Evolutionary conservation across 805 yeast genomes (phyloP).

Genomic region (Spathaspora arborariae): DNA sequence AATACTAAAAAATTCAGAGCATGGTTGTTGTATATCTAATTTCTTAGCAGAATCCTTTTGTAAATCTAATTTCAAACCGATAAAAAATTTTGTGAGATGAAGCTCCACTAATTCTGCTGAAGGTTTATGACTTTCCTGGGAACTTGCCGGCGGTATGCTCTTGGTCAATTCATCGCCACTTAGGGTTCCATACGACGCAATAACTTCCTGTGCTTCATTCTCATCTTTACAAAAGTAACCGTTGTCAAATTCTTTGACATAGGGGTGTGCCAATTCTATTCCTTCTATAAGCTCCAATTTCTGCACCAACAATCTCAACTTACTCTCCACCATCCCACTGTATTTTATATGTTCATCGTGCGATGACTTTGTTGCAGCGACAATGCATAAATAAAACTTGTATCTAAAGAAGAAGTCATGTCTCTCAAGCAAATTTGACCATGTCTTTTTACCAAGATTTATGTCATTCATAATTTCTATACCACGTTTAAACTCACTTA

Average conservation of each 20-base stretch:
- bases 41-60: conserved; percentile 39
- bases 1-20: conserved; percentile 79
- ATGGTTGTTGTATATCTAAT: conserved; percentile 83
- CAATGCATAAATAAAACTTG: conserved; percentile 80
- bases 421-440: conserved; percentile 74
- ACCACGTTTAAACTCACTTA: conserved; percentile 79
- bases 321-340: conserved; percentile 92
- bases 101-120: too few relatives aligned
- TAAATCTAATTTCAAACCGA: conserved; percentile 63
- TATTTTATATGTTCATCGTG: conserved; percentile 85
- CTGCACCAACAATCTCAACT: conserved; percentile 73
- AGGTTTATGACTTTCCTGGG: too few relatives aligned
- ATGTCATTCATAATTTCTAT: conserved; percentile 67
- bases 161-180: too few relatives aligned
- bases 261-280: conserved; percentile 85
- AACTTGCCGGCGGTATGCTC: too few relatives aligned
- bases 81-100: conserved; percentile 70
- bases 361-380: conserved; percentile 68
- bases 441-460: conserved; percentile 53
- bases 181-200: conserved; percentile 66
- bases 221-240: too few relatives aligned
- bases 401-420: conserved; percentile 82
- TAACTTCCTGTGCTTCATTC: too few relatives aligned
- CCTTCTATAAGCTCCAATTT: conserved; percentile 79
- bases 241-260: conserved; percentile 47